Evolutionary conservation across 2,329 filamentous ascomycete species (phyloP), one percentile per base, ranked within the genome.

Genomic region (Alternaria ethzedia): DNA sequence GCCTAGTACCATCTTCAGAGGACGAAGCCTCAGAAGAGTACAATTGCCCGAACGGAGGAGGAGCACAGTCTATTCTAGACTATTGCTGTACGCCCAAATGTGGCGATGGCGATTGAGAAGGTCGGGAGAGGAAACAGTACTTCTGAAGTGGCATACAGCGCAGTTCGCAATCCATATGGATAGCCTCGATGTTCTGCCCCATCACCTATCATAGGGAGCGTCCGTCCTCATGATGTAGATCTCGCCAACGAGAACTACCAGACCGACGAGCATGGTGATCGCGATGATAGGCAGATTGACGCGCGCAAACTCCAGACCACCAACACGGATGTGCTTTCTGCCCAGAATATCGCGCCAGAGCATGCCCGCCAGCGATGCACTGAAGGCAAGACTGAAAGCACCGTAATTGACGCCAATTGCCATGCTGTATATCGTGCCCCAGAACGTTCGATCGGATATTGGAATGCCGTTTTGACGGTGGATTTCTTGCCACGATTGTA

Each of bases 341-440:
- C 76, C 79, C 1, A 93, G 82, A 17, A 93, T 93, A 65, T 92
- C 89, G 3, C 89, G 84, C 91, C 91, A 93, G 0, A 93, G 80
- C 9, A 93, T 82, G 1, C 90, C 91, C 2, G 91, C 91, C 2
- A 93, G 78, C 0, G 90, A 91, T 0, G 90, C 90, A 66, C 89
- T 91, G 69, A 93, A 91, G 0, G 89, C 89, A 0, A 88, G 87
- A 73, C 89, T 91, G 73, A 92, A 93, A 0, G 90, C 91, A 5
- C 90, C 90, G 61, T 89, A 93, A 75, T 93, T 93, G 64, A 92
- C 89, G 3, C 90, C 90, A 0, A 93, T 80, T 0, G 90, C 90
- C 89, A 93, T 91, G 75, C 59, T 62, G 28, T 93, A 93, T 0
- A 93, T 87, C 0, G 90, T 91, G 0, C 86, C 90, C 90, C 90